Percentiles rank a stretch among this genome's conserved stretches.
phyloP scores from a whole-genome alignment of 1,139 yeast species.

The Sugiyamaella neomexicana region DNA sequence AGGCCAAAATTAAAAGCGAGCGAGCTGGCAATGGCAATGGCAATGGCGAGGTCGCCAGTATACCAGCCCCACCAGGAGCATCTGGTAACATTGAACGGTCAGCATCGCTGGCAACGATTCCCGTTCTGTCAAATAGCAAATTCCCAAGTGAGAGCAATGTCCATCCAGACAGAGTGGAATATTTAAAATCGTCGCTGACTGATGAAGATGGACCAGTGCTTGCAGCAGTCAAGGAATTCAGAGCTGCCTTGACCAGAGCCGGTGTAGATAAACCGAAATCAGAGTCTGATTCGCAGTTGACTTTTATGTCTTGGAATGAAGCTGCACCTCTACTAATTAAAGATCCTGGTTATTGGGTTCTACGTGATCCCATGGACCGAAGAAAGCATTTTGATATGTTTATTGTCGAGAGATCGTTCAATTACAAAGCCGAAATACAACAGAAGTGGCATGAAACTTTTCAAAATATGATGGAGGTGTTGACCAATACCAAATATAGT shows the following conservation, averaged over 20 bases:
- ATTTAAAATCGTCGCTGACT: not conserved
- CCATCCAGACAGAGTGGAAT: slow-evolving; percentile 11
- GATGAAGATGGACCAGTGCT: slow-evolving; percentile 10
- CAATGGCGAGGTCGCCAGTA: not conserved
- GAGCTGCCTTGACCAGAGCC: slow-evolving; percentile 12
- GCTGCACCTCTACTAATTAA: slow-evolving; percentile 61
- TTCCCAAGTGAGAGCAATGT: slow-evolving; percentile 7
- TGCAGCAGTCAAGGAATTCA: slow-evolving; percentile 9
- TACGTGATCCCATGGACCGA: slow-evolving; percentile 61
- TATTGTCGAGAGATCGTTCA: slow-evolving; percentile 53
- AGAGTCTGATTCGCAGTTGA: slow-evolving; percentile 44
- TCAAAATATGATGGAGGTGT: slow-evolving; percentile 56
- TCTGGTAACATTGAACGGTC: not conserved
- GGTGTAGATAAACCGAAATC: slow-evolving; percentile 5
- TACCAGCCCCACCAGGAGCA: slow-evolving; percentile 1
- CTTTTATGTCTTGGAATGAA: slow-evolving; percentile 53
- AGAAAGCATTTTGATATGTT: slow-evolving; percentile 66
- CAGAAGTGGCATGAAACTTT: slow-evolving; percentile 55
- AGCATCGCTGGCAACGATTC: not conserved
- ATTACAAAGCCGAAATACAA: slow-evolving; percentile 46
- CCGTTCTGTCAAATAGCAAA: slow-evolving; percentile 1
- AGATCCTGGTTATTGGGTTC: slow-evolving; percentile 69
- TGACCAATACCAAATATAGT: slow-evolving; percentile 48
- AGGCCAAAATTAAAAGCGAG: not conserved
- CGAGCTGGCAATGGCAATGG: not conserved